phyloP scores from a whole-genome alignment of 495 filamentous ascomycete species.

The Aspergillus heteromorphus region DNA sequence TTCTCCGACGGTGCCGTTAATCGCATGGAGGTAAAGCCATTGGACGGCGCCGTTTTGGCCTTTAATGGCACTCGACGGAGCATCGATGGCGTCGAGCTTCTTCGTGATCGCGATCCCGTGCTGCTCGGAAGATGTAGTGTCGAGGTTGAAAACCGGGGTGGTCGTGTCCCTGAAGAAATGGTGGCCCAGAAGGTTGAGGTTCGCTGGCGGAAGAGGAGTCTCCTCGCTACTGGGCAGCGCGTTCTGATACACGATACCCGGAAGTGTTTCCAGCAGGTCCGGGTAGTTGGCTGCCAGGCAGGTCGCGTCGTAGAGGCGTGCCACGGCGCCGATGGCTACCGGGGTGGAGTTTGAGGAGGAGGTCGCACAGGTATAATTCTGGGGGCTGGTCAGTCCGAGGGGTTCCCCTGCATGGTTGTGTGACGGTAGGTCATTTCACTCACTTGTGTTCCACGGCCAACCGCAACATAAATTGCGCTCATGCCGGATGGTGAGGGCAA shows the following conservation, averaged over 20 bases:
- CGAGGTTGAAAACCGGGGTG: constrained; percentile 74
- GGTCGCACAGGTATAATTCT: constrained; percentile 85
- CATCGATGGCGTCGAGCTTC: constrained; percentile 49
- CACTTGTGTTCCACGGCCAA: constrained; percentile 75
- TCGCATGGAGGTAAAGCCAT: constrained; percentile 46
- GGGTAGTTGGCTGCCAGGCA: constrained; percentile 68
- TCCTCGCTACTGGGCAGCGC: constrained; percentile 36
- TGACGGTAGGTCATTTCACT: constrained; percentile 2
- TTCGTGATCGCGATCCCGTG: constrained; percentile 58
- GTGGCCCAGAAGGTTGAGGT: constrained; percentile 61
- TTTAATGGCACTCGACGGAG: constrained; percentile 52
- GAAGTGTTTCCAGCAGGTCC: constrained; percentile 52
- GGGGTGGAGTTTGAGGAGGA: constrained; percentile 53
- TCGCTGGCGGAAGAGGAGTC: constrained; percentile 40
- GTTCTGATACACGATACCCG: constrained; percentile 29
- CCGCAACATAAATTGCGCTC: constrained; percentile 64
- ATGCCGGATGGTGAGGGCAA: constrained; percentile 57
- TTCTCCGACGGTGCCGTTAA: constrained; percentile 48
- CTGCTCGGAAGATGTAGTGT: constrained; percentile 48
- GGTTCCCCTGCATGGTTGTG: not conserved
- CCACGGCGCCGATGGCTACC: constrained; percentile 65
- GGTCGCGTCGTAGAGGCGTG: constrained; percentile 80
- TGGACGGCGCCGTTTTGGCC: constrained; percentile 61
- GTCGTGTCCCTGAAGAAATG: constrained; percentile 64
- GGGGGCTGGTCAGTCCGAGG: constrained; percentile 12